A percentile compares a stretch with the other conserved stretches of the same genome.
phyloP scores from a whole-genome alignment of 768 basidiomycete species.

The Polyporus arcularius region DNA sequence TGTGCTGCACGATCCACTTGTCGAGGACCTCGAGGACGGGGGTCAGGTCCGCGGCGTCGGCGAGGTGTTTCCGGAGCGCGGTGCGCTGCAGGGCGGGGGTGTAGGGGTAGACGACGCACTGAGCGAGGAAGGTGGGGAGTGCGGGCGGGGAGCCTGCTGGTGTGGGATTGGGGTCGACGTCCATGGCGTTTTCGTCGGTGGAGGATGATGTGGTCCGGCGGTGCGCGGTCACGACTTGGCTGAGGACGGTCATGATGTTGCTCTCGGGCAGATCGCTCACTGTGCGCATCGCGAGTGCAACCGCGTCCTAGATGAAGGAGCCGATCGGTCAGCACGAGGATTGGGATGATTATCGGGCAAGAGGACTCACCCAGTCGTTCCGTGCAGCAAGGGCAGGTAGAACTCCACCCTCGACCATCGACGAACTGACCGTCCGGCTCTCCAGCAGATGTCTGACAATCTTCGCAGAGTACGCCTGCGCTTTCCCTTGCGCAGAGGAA shows the following conservation, averaged over 20 bases:
- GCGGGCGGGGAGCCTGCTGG: conserved; percentile 32
- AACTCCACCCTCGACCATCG: conserved; percentile 64
- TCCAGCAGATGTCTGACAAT: conserved; percentile 61
- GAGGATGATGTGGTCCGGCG: conserved; percentile 22
- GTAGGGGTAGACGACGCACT: conserved; percentile 42
- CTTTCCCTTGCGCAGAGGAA: conserved; percentile 21
- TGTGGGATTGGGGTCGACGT: conserved; percentile 36
- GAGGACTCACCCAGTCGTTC: conserved; percentile 65
- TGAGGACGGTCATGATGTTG: conserved; percentile 59
- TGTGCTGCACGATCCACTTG: conserved; percentile 45
- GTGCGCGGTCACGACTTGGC: conserved; percentile 42
- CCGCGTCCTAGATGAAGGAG: conserved; percentile 26
- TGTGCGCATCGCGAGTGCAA: conserved; percentile 51
- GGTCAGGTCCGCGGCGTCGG: conserved; percentile 50
- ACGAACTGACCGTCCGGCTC: conserved; percentile 53
- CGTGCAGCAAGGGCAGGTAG: conserved; percentile 51
- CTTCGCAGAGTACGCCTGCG: conserved; percentile 52
- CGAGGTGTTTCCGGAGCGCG: conserved; percentile 52
- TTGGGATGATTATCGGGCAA: neutral
- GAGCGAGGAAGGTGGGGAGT: conserved; percentile 38
- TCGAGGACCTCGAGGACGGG: conserved; percentile 49
- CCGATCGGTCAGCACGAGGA: too few species aligned
- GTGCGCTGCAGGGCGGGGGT: conserved; percentile 44
- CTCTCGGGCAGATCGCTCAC: conserved; percentile 68
- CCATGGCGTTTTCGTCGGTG: conserved; percentile 32